Evolutionary conservation across 208 protist species (phyloP), one percentile per base, ranked within the genome.

Genomic region (Kentomonas sorsogonicus): DNA sequence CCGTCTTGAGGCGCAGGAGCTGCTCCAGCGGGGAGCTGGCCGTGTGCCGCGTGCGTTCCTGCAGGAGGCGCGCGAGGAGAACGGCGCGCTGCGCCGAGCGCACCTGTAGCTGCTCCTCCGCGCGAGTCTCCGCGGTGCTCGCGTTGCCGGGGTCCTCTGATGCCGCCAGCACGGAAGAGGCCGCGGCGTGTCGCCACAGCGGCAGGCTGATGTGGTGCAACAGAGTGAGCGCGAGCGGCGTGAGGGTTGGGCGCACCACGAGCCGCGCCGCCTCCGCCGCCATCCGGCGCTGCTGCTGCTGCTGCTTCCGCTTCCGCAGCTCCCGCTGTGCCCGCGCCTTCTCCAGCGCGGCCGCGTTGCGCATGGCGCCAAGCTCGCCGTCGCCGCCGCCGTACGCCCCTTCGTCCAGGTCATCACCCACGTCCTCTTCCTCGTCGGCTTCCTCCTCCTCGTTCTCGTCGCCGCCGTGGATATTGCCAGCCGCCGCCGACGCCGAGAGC

Each of bases 11-110:
- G 2, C 77, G 76, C 27, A 91, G 53, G 25, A 90, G 61, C 57
- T 76, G 69, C 59, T 84, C 73, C 25, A 93, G 59, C 0, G 86
- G 77, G 50, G 65, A 83, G 36, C 63, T 70, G 6, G 39, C 1
- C 60, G 76, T 74, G 66, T 88, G 74, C 43, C 46, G 56, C 13
- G 83, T 89, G 52, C 76, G 77, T 38, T 93, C 83, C 13, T 71
- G 63, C 50, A 77, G 59, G 23, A 90, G 73, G 30, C 83, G 72
- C n/a, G 64, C 58, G 18, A 93, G 60, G 65, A 93, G 67, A 25
- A 85, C 66, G 9, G 69, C 74, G 5, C 68, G 64, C 25, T 79
- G 63, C 0, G 84, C 57, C 7, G 52, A 39, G 31, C 41, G 41
- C 2, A n/a, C 23, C 45, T 39, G 65, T 18, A 63, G 38, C 29